A percentile compares a stretch with the other conserved stretches of the same genome.
Evolutionary conservation across 78 protist species (phyloP).

Genomic region (Pirum gemmata): DNA sequence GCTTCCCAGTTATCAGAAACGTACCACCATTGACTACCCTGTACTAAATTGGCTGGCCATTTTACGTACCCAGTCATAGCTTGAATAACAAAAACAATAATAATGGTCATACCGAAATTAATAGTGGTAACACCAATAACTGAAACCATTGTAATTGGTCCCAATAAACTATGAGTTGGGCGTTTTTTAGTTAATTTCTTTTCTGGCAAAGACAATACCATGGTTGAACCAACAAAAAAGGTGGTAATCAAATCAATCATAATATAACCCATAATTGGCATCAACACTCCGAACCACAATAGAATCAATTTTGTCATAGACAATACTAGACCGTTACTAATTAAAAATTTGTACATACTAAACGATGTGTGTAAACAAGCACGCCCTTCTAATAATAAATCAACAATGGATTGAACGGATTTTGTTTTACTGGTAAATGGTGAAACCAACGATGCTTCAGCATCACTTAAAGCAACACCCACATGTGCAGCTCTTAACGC

Average conservation of each 20-base stretch:
- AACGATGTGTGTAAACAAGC: constrained; percentile 61
- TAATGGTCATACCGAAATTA: too few species aligned
- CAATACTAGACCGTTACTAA: constrained; percentile 34
- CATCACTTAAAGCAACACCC: constrained; percentile 64
- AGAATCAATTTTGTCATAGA: too few species aligned
- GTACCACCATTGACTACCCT: too few species aligned
- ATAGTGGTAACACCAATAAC: too few species aligned
- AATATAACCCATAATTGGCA: neutral
- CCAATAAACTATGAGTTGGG: neutral
- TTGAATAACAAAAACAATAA: too few species aligned
- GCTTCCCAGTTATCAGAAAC: too few species aligned
- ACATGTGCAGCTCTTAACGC: constrained; percentile 73
- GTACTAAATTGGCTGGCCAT: too few species aligned
- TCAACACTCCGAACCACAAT: too few species aligned
- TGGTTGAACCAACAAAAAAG: neutral
- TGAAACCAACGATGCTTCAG: constrained; percentile 75
- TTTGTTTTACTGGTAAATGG: constrained; percentile 63
- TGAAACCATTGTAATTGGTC: neutral
- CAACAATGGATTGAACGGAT: neutral
- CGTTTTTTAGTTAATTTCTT: neutral
- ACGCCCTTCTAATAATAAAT: constrained; percentile 32
- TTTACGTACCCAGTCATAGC: too few species aligned
- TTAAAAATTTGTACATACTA: constrained; percentile 64
- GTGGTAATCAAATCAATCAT: neutral
- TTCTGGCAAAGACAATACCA: neutral